A percentile compares a stretch with the other conserved stretches of the same genome.
These are phyloP conservation scores for Capsicum rhomboideum DNA, from an alignment of 257 asterid genomes.

Conservation along the genomic window DNA sequence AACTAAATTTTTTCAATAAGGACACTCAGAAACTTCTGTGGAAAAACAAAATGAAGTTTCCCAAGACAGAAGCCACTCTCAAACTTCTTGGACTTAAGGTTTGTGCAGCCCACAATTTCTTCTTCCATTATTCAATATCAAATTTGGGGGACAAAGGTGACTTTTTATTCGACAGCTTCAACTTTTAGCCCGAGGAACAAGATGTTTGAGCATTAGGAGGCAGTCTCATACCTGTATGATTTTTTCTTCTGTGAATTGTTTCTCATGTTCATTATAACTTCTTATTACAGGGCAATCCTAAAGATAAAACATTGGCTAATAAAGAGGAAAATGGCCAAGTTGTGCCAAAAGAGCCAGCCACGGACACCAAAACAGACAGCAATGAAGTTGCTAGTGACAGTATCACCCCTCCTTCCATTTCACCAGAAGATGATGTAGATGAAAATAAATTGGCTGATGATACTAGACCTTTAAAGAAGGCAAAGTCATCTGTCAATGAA, in stretches of 20 bases:
- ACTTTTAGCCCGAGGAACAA: neutral
- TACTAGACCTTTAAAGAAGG: constrained; percentile 61
- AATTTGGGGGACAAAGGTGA: neutral
- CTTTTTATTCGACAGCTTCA: neutral
- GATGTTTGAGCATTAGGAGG: neutral
- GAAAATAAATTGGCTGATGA: constrained; percentile 32
- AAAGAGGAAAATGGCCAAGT: constrained; percentile 31
- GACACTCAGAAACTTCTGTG: constrained; percentile 91
- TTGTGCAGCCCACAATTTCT: constrained; percentile 8
- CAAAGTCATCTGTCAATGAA: constrained; percentile 47
- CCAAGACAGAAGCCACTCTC: constrained; percentile 69
- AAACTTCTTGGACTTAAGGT: constrained; percentile 74
- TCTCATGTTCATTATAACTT: neutral
- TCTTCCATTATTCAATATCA: neutral
- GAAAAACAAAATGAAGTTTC: constrained; percentile 85
- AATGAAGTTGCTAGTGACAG: constrained; percentile 19
- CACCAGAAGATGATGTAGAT: constrained; percentile 27
- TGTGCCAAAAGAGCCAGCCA: constrained; percentile 24
- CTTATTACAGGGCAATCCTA: constrained; percentile 32
- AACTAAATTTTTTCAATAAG: constrained; percentile 59
- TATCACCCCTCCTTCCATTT: constrained; percentile 17
- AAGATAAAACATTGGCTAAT: constrained; percentile 25
- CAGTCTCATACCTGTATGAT: neutral
- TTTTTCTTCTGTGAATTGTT: neutral
- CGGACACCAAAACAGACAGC: constrained; percentile 27